These are phyloP conservation scores for Penicillium longicatenatum DNA, from an alignment of 495 filamentous ascomycete species.

Conservation along the genomic window DNA sequence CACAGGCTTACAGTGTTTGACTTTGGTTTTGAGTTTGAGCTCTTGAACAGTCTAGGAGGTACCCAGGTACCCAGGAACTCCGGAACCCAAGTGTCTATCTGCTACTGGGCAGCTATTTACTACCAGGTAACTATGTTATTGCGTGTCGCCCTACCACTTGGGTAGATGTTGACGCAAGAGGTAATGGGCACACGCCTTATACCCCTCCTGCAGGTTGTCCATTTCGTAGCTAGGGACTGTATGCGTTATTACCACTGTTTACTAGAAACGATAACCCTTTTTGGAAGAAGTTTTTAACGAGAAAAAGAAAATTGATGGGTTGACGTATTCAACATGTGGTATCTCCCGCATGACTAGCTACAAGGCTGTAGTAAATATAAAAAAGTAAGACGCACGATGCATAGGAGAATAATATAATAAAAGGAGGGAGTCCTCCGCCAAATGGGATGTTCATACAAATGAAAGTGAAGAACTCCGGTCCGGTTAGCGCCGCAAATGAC, in stretches of 20 bases:
- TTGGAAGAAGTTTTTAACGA: too few relatives aligned
- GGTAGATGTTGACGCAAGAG: too few relatives aligned
- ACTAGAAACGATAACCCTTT: too few relatives aligned
- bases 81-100: too few relatives aligned
- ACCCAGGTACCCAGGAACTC: too few relatives aligned
- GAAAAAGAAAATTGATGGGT: neutral
- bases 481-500: constrained; percentile 13
- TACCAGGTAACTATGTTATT: too few relatives aligned
- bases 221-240: too few relatives aligned
- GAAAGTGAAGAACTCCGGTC: constrained; percentile 21
- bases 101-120: too few relatives aligned
- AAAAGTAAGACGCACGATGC: constrained; percentile 21
- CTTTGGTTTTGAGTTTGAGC: neutral
- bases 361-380: constrained; percentile 16
- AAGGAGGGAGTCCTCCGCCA: constrained; percentile 18
- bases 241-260: too few relatives aligned
- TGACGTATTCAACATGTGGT: constrained; percentile 35
- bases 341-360: constrained; percentile 36
- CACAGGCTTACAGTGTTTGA: neutral
- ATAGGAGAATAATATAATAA: constrained; percentile 16
- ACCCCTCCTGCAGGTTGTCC: too few relatives aligned
- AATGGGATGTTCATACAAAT: constrained; percentile 22
- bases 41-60: neutral
- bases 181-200: too few relatives aligned
- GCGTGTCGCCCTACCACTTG: too few relatives aligned